Evolutionary conservation across 345 rosid genomes (phyloP).

Genomic region (Linum lewisii): DNA sequence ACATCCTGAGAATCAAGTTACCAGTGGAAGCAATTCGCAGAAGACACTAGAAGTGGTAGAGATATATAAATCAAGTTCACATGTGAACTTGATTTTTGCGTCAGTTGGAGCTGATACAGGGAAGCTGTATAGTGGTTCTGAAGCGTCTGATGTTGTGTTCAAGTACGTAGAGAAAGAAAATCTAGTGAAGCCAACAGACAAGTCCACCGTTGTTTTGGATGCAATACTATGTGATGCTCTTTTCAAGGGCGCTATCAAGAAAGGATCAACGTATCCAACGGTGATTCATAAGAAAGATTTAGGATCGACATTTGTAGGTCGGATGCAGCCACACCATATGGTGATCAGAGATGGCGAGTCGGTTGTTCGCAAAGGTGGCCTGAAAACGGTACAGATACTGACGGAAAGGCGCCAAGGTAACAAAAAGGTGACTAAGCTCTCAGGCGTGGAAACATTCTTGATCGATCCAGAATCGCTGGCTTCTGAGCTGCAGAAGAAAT

Average conservation of each 20-base stretch:
- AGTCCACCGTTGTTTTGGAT: slow-evolving; percentile 65
- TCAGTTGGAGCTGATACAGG: slow-evolving; percentile 70
- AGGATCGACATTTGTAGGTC: slow-evolving; percentile 50
- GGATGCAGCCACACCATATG: slow-evolving; percentile 79
- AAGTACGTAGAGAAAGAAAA: slow-evolving; percentile 70
- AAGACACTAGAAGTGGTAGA: slow-evolving; percentile 66
- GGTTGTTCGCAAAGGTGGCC: slow-evolving; percentile 68
- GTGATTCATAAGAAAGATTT: slow-evolving; percentile 82
- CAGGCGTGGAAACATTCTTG: slow-evolving; percentile 73
- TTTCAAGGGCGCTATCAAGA: slow-evolving; percentile 90
- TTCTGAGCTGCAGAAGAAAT: slow-evolving; percentile 93
- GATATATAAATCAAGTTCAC: slow-evolving; percentile 77
- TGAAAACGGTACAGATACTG: slow-evolving; percentile 74
- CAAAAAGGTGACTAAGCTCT: slow-evolving; percentile 76
- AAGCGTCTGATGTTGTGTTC: slow-evolving; percentile 79
- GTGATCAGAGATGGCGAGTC: slow-evolving; percentile 68
- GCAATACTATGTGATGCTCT: slow-evolving; percentile 72
- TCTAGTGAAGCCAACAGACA: slow-evolving; percentile 61
- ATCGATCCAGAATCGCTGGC: slow-evolving; percentile 79
- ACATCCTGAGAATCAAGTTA: slow-evolving; percentile 29
- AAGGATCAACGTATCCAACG: slow-evolving; percentile 81
- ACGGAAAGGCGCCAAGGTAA: slow-evolving; percentile 91
- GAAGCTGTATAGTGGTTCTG: slow-evolving; percentile 59
- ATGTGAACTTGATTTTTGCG: slow-evolving; percentile 72
- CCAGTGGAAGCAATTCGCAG: slow-evolving; percentile 29